Percentiles rank a stretch among this genome's conserved stretches.
These are phyloP conservation scores for Hyphodiscus hymeniophilus DNA, from an alignment of 495 filamentous ascomycete species.

Conservation along the genomic window DNA sequence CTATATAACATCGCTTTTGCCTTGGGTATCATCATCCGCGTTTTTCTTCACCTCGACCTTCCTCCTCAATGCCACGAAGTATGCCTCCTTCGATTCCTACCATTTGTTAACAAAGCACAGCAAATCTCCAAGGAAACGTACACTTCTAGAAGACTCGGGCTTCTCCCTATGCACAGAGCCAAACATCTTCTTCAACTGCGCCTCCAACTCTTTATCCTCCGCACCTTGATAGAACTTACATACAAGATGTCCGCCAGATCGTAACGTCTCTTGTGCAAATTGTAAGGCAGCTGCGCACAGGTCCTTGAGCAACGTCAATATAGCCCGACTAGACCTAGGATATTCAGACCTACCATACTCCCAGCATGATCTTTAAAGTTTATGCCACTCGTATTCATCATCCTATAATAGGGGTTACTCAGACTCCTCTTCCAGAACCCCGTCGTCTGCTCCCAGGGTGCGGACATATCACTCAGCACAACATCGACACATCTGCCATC, in stretches of 20 bases:
- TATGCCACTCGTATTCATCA: slow-evolving; percentile 97
- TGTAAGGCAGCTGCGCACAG: slow-evolving; percentile 76
- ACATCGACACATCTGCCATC: slow-evolving; percentile 67
- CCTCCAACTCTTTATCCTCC: slow-evolving; percentile 74
- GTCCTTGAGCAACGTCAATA: slow-evolving; percentile 47
- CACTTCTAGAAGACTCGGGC: slow-evolving; percentile 79
- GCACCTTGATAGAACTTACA: slow-evolving; percentile 95
- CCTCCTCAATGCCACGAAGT: slow-evolving; percentile 69
- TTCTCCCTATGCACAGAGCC: slow-evolving; percentile 74
- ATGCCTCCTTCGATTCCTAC: slow-evolving; percentile 86
- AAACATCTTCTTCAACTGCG: slow-evolving; percentile 64
- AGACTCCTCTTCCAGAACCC: slow-evolving; percentile 77
- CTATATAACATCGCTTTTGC: not conserved
- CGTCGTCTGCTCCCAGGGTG: slow-evolving; percentile 76
- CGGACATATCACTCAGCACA: slow-evolving; percentile 97
- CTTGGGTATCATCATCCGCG: not conserved
- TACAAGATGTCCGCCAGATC: slow-evolving; percentile 74
- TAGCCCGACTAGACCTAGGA: not conserved
- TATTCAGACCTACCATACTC: slow-evolving; percentile 68
- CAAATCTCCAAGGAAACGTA: slow-evolving; percentile 34
- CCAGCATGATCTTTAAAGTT: slow-evolving; percentile 80
- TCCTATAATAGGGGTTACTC: slow-evolving; percentile 87
- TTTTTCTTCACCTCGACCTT: slow-evolving; percentile 28
- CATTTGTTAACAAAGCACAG: not conserved
- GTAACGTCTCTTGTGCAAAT: slow-evolving; percentile 80